phyloP scores from a whole-genome alignment of 768 basidiomycete genomes.

The Xanthoconium stramineum region DNA sequence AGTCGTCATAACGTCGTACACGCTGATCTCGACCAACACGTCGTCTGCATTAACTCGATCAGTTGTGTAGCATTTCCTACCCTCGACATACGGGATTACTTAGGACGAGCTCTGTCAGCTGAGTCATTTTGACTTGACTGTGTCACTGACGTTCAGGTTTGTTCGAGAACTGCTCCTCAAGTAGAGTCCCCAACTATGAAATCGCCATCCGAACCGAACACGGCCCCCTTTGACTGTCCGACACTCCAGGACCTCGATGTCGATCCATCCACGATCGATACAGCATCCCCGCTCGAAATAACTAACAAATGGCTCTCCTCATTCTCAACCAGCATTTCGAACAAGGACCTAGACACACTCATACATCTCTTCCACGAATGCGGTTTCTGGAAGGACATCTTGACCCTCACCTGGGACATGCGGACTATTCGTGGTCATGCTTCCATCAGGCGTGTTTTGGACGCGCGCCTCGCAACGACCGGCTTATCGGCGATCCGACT shows the following conservation, averaged over 20 bases:
- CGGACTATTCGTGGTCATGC: constrained; percentile 42
- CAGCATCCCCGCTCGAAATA: constrained; percentile 5
- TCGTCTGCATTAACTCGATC: too few relatives aligned
- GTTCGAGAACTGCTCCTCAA: neutral
- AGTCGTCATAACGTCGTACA: too few relatives aligned
- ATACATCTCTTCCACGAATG: constrained; percentile 18
- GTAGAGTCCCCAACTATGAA: neutral
- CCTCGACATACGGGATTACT: too few relatives aligned
- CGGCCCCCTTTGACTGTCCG: constrained; percentile 17
- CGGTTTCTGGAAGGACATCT: constrained; percentile 49
- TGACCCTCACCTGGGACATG: constrained; percentile 53
- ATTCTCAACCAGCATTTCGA: constrained; percentile 8
- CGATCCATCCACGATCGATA: constrained; percentile 8
- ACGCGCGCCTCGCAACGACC: constrained; percentile 32
- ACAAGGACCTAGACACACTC: neutral
- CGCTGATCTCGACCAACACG: too few relatives aligned
- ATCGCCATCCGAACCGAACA: neutral
- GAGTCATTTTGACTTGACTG: too few relatives aligned
- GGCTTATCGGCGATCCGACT: constrained; percentile 18
- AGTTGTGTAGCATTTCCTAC: too few relatives aligned
- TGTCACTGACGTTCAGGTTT: neutral
- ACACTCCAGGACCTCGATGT: constrained; percentile 19
- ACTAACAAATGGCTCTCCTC: constrained; percentile 19
- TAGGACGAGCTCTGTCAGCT: too few relatives aligned
- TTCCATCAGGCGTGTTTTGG: constrained; percentile 36